Conservation (phyloP, 208 protist species). For the Borovskyia barvae region DNA sequence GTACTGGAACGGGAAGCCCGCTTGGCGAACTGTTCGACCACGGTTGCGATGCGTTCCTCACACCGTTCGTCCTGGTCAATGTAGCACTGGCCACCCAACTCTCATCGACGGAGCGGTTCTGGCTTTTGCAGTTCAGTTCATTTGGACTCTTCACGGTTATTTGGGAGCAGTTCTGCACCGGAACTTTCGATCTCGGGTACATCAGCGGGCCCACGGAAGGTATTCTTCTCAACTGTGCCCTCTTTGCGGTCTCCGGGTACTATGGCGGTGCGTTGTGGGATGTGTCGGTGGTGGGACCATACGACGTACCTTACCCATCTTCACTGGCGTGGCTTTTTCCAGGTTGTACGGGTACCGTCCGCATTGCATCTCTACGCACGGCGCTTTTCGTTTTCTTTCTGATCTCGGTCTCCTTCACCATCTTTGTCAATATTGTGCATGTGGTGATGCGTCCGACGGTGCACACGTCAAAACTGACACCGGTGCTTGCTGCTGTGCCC, state of each 20-base stretch:
- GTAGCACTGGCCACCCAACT: slow-evolving; percentile 45
- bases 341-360: slow-evolving; percentile 18
- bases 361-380: slow-evolving; percentile 43
- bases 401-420: slow-evolving; percentile 35
- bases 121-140: slow-evolving; percentile 47
- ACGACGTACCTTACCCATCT: slow-evolving; percentile 23
- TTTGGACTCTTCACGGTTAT: slow-evolving; percentile 69
- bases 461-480: slow-evolving; percentile 25
- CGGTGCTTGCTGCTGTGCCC: slow-evolving; percentile 43
- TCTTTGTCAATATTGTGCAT: slow-evolving; percentile 61
- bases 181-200: slow-evolving; percentile 88
- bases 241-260: slow-evolving; percentile 61
- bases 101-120: slow-evolving; percentile 40
- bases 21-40: slow-evolving; percentile 96
- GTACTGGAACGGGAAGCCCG: slow-evolving; percentile 87
- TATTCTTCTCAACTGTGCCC: slow-evolving; percentile 55
- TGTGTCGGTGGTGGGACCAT: slow-evolving; percentile 30
- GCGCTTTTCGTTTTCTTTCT: slow-evolving; percentile 46
- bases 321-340: slow-evolving; percentile 10
- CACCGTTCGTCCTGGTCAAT: slow-evolving; percentile 74
- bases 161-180: slow-evolving; percentile 91
- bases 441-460: slow-evolving; percentile 28
- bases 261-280: slow-evolving; percentile 54
- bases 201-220: slow-evolving; percentile 90
- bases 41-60: slow-evolving; percentile 92